phyloP scores from a whole-genome alignment of 345 rosid genomes.

The Erodium maritimum region DNA sequence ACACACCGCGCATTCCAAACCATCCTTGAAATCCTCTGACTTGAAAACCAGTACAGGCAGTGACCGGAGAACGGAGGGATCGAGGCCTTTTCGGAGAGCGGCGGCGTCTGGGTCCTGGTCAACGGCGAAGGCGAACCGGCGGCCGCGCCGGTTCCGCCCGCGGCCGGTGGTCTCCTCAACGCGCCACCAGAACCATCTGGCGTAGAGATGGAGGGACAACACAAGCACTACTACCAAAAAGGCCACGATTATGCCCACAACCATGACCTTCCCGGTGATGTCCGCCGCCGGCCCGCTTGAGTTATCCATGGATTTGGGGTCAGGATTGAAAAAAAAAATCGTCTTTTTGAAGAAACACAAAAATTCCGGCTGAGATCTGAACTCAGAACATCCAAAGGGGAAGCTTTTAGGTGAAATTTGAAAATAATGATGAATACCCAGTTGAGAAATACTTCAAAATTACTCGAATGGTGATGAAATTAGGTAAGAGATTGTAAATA shows the following conservation, averaged over 20 bases:
- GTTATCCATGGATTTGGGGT: slow-evolving; percentile 45
- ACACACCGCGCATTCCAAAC: slow-evolving; percentile 77
- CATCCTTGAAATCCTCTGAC: slow-evolving; percentile 42
- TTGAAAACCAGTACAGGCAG: slow-evolving; percentile 49
- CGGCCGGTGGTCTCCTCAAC: slow-evolving; percentile 20
- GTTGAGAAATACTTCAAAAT: slow-evolving; percentile 1
- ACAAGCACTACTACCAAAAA: slow-evolving; percentile 50
- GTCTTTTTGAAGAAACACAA: too few species aligned
- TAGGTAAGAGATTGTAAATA: too few species aligned
- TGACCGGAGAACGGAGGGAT: slow-evolving; percentile 36
- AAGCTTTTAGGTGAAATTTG: background rate
- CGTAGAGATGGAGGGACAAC: slow-evolving; percentile 69
- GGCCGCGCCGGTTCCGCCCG: slow-evolving; percentile 23
- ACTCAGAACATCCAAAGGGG: background rate
- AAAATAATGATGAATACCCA: slow-evolving; percentile 15
- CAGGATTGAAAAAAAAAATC: background rate
- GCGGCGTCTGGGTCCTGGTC: slow-evolving; percentile 35
- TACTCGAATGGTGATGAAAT: too few species aligned
- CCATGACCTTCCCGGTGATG: slow-evolving; percentile 62
- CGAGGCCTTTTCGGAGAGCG: slow-evolving; percentile 43
- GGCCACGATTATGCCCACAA: slow-evolving; percentile 43
- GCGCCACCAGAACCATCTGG: slow-evolving; percentile 88
- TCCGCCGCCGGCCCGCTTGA: slow-evolving; percentile 23
- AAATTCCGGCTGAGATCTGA: background rate
- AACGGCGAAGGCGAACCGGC: slow-evolving; percentile 41